Evolutionary conservation across 495 filamentous ascomycete species (phyloP).

Genomic region (Bombardia bombarda): DNA sequence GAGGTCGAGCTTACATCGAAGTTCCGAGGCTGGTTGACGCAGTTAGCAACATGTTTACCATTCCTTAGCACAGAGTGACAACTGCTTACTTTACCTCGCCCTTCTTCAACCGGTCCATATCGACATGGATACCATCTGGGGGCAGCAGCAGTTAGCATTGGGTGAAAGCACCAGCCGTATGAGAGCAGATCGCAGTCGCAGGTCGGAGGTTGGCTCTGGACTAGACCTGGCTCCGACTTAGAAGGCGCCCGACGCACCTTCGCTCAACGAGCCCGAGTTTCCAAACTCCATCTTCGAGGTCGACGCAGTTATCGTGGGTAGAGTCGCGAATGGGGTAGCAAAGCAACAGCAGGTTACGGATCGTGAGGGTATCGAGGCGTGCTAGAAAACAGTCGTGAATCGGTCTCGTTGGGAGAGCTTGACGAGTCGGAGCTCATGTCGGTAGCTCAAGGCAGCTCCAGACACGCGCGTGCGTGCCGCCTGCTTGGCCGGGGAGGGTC

Average conservation of each 20-base stretch:
- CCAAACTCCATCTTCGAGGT: slow-evolving; percentile 48
- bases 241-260: slow-evolving; percentile 58
- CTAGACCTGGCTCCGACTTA: too few relatives aligned
- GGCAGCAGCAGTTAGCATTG: slow-evolving; percentile 12
- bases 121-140: slow-evolving; percentile 94
- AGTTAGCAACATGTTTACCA: slow-evolving; percentile 10
- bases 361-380: too few relatives aligned
- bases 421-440: too few relatives aligned
- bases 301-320: slow-evolving; percentile 5
- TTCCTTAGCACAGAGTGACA: background rate
- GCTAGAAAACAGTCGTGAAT: background rate
- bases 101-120: slow-evolving; percentile 75
- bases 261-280: slow-evolving; percentile 59
- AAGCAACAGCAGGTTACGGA: too few relatives aligned
- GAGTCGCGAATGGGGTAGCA: background rate
- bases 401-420: slow-evolving; percentile 17
- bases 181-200: too few relatives aligned
- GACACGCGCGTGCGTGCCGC: slow-evolving; percentile 27
- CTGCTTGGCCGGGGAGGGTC: slow-evolving; percentile 9
- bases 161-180: background rate
- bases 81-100: slow-evolving; percentile 66
- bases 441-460: slow-evolving; percentile 44
- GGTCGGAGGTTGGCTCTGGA: too few relatives aligned
- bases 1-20: slow-evolving; percentile 69
- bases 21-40: slow-evolving; percentile 67